Evolutionary conservation across 331 rosid genomes (phyloP), one percentile per base, ranked within the genome.

Genomic region (Acacia concinna): DNA sequence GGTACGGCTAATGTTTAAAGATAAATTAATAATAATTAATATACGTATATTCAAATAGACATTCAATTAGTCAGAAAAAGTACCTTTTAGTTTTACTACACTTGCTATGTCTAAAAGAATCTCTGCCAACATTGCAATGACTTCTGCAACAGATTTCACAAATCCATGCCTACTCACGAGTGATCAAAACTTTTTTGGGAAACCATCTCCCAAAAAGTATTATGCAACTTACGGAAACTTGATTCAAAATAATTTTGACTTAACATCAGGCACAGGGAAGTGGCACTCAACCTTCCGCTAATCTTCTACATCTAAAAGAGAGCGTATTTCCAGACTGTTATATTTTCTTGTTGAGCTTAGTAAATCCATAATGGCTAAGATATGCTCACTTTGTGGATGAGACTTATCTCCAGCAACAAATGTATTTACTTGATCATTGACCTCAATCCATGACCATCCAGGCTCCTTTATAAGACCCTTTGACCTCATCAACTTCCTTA

Each of bases 361-460:
- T 54, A 83, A 76, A 52, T 90, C 82, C 81, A 86, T 41, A 75
- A 88, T 72, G 59, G 63, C 47, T 73, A 77, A 83, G 73, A 90
- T 85, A 44, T 82, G 74, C 59, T 83, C 82, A 41, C 75, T 82
- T 80, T 75, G 85, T 37, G 88, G 84, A 78, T 83, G 87, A n/a
- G 87, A 83, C 63, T 8, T 20, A 30, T 71, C 76, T 25, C 76
- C 76, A 47, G 76, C 27, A 71, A 71, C 76, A 31, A 86, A 88
- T 12, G 74, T 75, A 65, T 76, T 86, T 78, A 78, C 35, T 63
- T 10, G 68, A 78, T 84, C 85, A 63, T 76, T 75, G 66, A 88
- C 85, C 63, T 88, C 78, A 63, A 86, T 76, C 85, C 87, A 85
- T 18, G 92, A 90, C 94, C 94, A 86, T 75, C 92, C 91, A 13